Evolutionary conservation across 2,329 filamentous ascomycete species (phyloP), one percentile per base, ranked within the genome.

Genomic region (Ceratocystis harringtonii): DNA sequence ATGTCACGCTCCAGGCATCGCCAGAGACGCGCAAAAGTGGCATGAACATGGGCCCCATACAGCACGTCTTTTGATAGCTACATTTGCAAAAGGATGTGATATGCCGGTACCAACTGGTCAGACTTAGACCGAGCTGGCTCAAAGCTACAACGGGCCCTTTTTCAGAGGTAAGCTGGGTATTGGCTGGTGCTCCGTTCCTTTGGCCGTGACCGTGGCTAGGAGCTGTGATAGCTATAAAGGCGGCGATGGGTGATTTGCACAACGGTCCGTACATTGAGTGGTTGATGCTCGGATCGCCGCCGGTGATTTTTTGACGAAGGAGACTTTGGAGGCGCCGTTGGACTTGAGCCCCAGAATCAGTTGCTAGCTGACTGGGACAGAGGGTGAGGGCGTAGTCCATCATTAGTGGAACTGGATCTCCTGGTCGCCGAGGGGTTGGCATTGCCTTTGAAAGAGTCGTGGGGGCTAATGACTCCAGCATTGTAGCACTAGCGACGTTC

Each of bases 231-330:
- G 48, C 55, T 30, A 67, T 62, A 25, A 67, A 64, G 45, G 57
- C 36, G 25, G 57, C 65, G 10, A 67, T 62, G 6, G 65, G 65
- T 5, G 65, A 61, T 36, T 67, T 67, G 28, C 57, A 57, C 17
- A 67, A 41, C 5, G 65, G 65, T 6, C 65, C 65, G 7, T 67
- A 67, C 44, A 67, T 63, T 4, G 57, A 62, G 58, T 67, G 65
- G 44, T 67, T 67, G 43, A 67, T 62, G 10, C 55, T 62, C n/a
- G 62, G 55, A 17, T 57, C 55, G 10, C 60, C 50, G 28, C 43
- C 48, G 22, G 65, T 58, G n/a, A 52, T 30, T 8, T 50, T 63
- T 28, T 58, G 55, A 17, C 57, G 55, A 15, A 64, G 32, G 1
- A 67, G 62, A 2, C 55, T 30, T 25, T 64, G 62, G 5, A 67